Base-by-base conservation (phyloP, 331 rosid genomes). In the Arachis monticola region DNA sequence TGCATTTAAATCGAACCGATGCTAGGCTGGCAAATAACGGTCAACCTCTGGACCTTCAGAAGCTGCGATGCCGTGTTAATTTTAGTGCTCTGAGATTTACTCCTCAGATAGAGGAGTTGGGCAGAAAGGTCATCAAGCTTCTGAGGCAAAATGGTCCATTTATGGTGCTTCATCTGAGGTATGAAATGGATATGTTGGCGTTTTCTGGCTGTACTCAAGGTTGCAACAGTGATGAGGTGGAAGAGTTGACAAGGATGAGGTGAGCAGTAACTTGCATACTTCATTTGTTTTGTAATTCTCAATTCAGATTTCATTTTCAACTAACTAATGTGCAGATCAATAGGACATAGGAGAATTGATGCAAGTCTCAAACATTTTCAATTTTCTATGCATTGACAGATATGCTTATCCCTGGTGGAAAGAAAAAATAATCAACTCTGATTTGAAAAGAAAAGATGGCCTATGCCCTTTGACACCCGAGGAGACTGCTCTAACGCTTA, bases 401-500 rank as follows among this genome's bases (percentile, higher is more conserved):
- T 90, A 92, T 85, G 97, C 93, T 62, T 89, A 92, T 85, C 96
- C 97, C 32, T 90, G 96, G 97, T 92, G 97, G 97, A 92, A 92
- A 77, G 97, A 92, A 79, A 92, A 92, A 82, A 88, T 89, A 53
- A 90, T 92, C 61, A 92, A 90, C 68, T 90, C 97, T 48, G 97
- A 92, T 31, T 85, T 90, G 87, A 92, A 92, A 81, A 86, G 97
- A 90, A 92, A 85, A 84, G 97, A 92, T 75, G 97, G 97, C 61
- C 60, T 90, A 79, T 92, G 97, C 63, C 97, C 97, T 60, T 74
- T 92, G 76, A 92, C 97, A 44, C 97, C 97, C 7, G 97, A 92
- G 85, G 97, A 92, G 88, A 92, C 97, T 5, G 87, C 93, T 65
- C 91, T 92, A 48, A 89, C 87, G 1, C 85, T 92, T 51, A 88